Conservation (phyloP, 2,329 filamentous ascomycete genomes). For the Exophiala viscosa region DNA sequence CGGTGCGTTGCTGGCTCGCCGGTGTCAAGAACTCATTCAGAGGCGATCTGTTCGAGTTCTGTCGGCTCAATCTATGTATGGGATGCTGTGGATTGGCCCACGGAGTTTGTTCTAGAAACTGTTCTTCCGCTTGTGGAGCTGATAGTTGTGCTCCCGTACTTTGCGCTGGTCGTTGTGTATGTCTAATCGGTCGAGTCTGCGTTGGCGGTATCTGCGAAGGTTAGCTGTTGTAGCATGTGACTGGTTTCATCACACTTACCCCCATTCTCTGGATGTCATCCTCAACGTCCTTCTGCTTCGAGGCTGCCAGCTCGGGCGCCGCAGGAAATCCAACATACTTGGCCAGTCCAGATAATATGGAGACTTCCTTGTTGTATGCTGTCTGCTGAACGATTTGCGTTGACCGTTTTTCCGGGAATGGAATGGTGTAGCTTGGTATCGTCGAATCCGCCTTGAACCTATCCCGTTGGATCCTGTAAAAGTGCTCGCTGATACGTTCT, state of each 20-base stretch:
- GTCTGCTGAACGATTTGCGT: constrained; percentile 80
- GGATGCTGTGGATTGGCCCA: constrained; percentile 90
- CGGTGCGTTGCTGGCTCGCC: constrained; percentile 42
- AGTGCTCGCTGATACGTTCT: constrained; percentile 77
- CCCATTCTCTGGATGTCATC: constrained; percentile 87
- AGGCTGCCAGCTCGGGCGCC: constrained; percentile 76
- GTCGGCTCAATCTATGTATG: constrained; percentile 51
- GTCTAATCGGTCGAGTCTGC: constrained; percentile 16
- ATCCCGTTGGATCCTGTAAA: constrained; percentile 89
- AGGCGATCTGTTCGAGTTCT: constrained; percentile 36
- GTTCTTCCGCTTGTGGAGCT: constrained; percentile 58
- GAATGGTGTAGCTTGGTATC: constrained; percentile 75
- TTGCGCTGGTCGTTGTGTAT: constrained; percentile 31
- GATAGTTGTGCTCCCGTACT: constrained; percentile 33
- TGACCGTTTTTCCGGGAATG: constrained; percentile 71
- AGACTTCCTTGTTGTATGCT: constrained; percentile 93
- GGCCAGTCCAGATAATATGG: constrained; percentile 80
- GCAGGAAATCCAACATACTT: constrained; percentile 97
- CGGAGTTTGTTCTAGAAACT: constrained; percentile 82
- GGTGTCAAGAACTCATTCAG: constrained; percentile 38
- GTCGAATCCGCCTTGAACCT: constrained; percentile 73
- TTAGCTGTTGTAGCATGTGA: constrained; percentile 4
- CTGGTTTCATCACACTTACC: constrained; percentile 53
- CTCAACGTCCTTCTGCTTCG: constrained; percentile 69
- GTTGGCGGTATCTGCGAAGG: constrained; percentile 15